A percentile compares a stretch with the other conserved stretches of the same genome.
phyloP scores from a whole-genome alignment of 306 rosid species.

The Lithocarpus polystachyus region DNA sequence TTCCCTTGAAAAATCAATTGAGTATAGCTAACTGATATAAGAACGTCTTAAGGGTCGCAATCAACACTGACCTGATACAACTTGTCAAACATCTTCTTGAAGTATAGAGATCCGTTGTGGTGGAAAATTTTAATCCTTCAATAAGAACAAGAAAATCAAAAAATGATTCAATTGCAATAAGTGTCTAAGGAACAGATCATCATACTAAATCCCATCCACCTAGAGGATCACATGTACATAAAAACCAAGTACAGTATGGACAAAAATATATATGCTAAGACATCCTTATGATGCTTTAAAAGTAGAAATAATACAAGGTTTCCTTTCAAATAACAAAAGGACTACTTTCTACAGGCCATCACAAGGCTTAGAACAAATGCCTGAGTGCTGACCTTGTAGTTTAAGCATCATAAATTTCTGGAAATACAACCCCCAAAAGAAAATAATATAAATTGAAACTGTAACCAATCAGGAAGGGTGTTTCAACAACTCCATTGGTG shows the following conservation, averaged over 20 bases:
- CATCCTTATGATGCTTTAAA: not conserved
- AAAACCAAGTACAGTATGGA: not conserved
- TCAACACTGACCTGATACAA: slow-evolving; percentile 71
- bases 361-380: not conserved
- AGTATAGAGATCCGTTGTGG: slow-evolving; percentile 73
- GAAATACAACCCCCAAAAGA: not conserved
- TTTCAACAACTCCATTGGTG: not conserved
- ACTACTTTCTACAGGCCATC: not conserved
- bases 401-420: not conserved
- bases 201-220: not conserved
- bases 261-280: not conserved
- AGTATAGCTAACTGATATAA: not conserved
- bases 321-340: not conserved
- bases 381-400: not conserved
- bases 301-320: not conserved
- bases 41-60: slow-evolving; percentile 12
- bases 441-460: not conserved
- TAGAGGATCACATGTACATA: not conserved
- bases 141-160: slow-evolving; percentile 6
- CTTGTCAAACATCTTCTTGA: slow-evolving; percentile 90
- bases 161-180: not conserved
- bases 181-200: not conserved
- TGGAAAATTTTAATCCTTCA: slow-evolving; percentile 83
- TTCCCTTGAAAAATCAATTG: slow-evolving; percentile 10
- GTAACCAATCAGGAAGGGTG: slow-evolving; percentile 8